Evolutionary conservation across 768 basidiomycete species (phyloP).

Genomic region (Pleurotus tuber-regium): DNA sequence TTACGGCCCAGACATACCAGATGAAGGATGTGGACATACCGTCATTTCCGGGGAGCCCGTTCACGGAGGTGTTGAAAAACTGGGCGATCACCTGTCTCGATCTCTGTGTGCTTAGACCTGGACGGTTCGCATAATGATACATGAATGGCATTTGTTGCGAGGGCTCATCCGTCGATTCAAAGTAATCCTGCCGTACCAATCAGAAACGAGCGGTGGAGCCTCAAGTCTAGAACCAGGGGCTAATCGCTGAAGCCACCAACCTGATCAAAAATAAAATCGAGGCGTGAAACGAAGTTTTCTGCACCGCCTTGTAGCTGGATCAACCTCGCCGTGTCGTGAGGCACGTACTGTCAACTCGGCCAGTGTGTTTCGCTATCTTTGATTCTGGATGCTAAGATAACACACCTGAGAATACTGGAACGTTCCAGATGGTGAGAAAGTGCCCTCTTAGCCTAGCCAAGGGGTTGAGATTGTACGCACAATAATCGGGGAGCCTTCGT

Average conservation of each 20-base stretch:
- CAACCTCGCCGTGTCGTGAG: conserved; percentile 62
- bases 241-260: conserved; percentile 22
- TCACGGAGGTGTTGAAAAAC: conserved; percentile 53
- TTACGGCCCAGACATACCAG: neutral
- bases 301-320: conserved; percentile 60
- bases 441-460: no score
- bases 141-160: conserved; percentile 69
- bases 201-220: no score
- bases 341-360: conserved; percentile 45
- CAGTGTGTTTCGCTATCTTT: no score
- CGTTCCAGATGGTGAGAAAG: no score
- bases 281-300: conserved; percentile 48
- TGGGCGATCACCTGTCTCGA: conserved; percentile 54
- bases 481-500: conserved; percentile 61
- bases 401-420: conserved; percentile 55
- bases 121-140: conserved; percentile 66
- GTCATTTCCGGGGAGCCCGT: conserved; percentile 65
- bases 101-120: conserved; percentile 55
- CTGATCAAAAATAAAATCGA: conserved; percentile 58
- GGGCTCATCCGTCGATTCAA: conserved; percentile 62
- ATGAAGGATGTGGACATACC: conserved; percentile 32
- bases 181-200: conserved; percentile 43
- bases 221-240: no score
- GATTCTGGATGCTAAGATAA: neutral
- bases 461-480: conserved; percentile 39